Conservation (phyloP, 768 basidiomycete genomes). For the Tricholomella constricta region DNA sequence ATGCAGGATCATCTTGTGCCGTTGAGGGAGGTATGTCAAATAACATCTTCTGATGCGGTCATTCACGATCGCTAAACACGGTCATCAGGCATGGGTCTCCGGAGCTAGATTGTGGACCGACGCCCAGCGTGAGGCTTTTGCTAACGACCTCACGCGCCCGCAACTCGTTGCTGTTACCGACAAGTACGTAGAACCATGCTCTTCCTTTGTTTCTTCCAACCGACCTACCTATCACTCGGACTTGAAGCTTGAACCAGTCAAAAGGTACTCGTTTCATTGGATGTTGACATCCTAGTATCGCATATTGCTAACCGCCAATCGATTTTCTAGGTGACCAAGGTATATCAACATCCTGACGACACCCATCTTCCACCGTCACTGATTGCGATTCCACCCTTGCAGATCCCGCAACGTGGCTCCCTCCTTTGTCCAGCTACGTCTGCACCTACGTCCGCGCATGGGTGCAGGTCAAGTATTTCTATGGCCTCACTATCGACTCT, state of each 20-base stretch:
- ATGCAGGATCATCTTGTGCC: conserved; percentile 55
- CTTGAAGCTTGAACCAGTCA: conserved; percentile 43
- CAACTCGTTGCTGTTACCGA: conserved; percentile 54
- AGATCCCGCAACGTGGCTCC: conserved; percentile 56
- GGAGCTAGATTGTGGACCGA: conserved; percentile 54
- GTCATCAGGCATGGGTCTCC: conserved; percentile 51
- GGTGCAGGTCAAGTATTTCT: conserved; percentile 54
- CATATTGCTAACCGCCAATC: neutral
- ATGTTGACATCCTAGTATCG: too few relatives aligned
- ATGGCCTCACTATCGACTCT: conserved; percentile 47
- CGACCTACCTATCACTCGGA: neutral
- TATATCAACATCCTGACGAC: conserved; percentile 7
- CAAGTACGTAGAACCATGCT: conserved; percentile 23
- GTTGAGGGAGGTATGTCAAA: conserved; percentile 44
- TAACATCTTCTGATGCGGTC: neutral
- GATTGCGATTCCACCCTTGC: neutral
- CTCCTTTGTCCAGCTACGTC: conserved; percentile 46
- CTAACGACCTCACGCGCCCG: conserved; percentile 57
- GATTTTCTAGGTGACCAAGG: conserved; percentile 42
- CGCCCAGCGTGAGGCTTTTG: conserved; percentile 51
- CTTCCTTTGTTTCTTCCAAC: neutral
- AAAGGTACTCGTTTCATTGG: conserved; percentile 30
- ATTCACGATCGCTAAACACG: neutral
- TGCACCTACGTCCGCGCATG: conserved; percentile 59
- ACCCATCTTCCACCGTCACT: too few relatives aligned